These are phyloP conservation scores for Cladophialophora chaetospira DNA, from an alignment of 2,329 filamentous ascomycete species.

Conservation along the genomic window DNA sequence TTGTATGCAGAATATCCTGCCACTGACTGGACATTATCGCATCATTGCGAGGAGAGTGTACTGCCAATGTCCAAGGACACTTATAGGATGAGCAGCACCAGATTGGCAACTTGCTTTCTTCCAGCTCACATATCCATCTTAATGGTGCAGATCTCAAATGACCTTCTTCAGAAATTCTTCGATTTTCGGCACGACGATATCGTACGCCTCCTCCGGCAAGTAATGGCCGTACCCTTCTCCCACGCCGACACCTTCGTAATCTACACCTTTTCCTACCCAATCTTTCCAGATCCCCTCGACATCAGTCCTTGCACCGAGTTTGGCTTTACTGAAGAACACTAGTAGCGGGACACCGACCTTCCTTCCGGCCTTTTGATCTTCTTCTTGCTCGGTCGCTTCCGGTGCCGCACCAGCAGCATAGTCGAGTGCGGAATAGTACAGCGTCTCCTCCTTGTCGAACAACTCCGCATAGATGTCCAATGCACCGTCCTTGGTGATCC, in stretches of 20 bases:
- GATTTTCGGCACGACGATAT: constrained; percentile 31
- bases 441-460: constrained; percentile 47
- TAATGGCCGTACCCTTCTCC: constrained; percentile 46
- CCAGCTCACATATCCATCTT: too few relatives aligned
- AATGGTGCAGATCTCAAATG: too few relatives aligned
- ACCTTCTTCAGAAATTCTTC: constrained; percentile 26
- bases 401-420: constrained; percentile 48
- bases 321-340: constrained; percentile 48
- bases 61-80: too few relatives aligned
- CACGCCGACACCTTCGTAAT: constrained; percentile 27
- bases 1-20: too few relatives aligned
- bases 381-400: constrained; percentile 48
- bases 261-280: constrained; percentile 42
- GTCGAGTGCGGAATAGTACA: constrained; percentile 50
- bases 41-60: not conserved
- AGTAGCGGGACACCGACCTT: constrained; percentile 48
- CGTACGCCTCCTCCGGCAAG: constrained; percentile 49
- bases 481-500: constrained; percentile 39
- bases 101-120: too few relatives aligned
- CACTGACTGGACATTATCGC: not conserved
- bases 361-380: constrained; percentile 48
- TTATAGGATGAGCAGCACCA: too few relatives aligned
- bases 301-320: constrained; percentile 42
- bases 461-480: constrained; percentile 47
- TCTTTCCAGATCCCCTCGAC: constrained; percentile 47